Base-by-base conservation (phyloP, 2,329 filamentous ascomycete species). In the Pezicula radicicola region DNA sequence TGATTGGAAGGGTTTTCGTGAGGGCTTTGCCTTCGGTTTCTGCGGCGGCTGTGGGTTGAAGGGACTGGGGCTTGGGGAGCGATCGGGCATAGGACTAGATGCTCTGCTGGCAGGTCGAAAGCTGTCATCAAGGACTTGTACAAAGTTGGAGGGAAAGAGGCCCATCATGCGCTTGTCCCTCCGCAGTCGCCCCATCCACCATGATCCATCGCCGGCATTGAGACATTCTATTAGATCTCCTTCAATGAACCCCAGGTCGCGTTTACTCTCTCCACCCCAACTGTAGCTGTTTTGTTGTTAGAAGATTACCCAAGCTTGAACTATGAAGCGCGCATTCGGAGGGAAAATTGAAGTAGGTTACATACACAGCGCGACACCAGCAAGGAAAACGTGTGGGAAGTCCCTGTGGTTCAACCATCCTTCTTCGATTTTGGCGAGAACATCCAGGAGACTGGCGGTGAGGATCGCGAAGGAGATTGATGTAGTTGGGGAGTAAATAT, bases 221-320 rank as follows among this genome's bases (percentile, higher is more conserved):
- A 99, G 79, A 66, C 93, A 97, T 81, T 99, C 94, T 69, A 99
- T 99, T 60, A 99, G 73, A 72, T 99, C 94, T 58, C 94, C 94
- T 71, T 99, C 94, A 61, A 99, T 88, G 71, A 99, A 99, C 15
- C 94, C 94, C 52, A 99, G 80, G 68, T 99, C 94, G 69, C 88
- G 85, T 76, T 96, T 96, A 21, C 40, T 42, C 40, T 42, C 18
- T 10, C 30, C 30, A 3, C 30, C 30, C 30, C 30, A 33, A 33
- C 30, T 33, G 30, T 33, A 33, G 30, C 30, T 33, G 30, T 33
- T 13, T 33, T 33, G 2, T 13, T 33, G 30, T 33, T 33, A 33
- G 30, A 33, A 12, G 30, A 30, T 30, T 30, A 3, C 28, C 28
- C 10, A 8, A 12, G 7, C 10, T 30, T 12, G 28, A 8, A 13